phyloP scores from a whole-genome alignment of 768 basidiomycete genomes.

The Lentinula sp. region DNA sequence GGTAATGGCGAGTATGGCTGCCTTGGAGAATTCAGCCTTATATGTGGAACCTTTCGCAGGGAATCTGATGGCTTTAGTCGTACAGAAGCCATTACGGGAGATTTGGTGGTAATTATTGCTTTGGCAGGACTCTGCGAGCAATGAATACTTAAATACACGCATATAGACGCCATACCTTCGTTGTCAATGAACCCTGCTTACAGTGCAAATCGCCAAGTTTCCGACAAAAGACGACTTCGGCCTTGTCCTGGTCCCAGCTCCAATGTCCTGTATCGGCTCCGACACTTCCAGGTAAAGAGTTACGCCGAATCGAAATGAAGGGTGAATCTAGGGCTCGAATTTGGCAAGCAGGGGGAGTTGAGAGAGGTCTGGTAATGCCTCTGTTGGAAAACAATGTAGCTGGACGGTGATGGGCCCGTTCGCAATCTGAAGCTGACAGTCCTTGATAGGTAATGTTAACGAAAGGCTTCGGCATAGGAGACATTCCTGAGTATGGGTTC shows the following conservation, averaged over 20 bases:
- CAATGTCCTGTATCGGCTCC: neutral
- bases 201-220: neutral
- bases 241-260: neutral
- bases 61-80: neutral
- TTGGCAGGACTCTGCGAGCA: neutral
- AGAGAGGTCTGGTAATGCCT: neutral
- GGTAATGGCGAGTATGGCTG: too few relatives aligned
- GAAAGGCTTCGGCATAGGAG: neutral
- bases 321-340: neutral
- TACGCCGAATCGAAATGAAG: neutral
- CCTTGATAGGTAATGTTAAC: neutral
- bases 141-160: neutral
- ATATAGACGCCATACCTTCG: neutral
- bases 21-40: neutral
- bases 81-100: neutral
- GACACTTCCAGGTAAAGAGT: neutral
- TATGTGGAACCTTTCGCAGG: neutral
- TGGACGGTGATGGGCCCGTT: neutral
- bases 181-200: neutral
- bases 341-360: neutral
- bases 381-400: neutral
- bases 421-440: neutral
- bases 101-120: neutral
- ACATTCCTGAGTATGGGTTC: neutral
- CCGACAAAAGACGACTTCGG: neutral